A percentile compares a stretch with the other conserved stretches of the same genome.
These are phyloP conservation scores for Aureobasidium lini DNA, from an alignment of 2,329 filamentous ascomycete genomes.

Conservation along the genomic window DNA sequence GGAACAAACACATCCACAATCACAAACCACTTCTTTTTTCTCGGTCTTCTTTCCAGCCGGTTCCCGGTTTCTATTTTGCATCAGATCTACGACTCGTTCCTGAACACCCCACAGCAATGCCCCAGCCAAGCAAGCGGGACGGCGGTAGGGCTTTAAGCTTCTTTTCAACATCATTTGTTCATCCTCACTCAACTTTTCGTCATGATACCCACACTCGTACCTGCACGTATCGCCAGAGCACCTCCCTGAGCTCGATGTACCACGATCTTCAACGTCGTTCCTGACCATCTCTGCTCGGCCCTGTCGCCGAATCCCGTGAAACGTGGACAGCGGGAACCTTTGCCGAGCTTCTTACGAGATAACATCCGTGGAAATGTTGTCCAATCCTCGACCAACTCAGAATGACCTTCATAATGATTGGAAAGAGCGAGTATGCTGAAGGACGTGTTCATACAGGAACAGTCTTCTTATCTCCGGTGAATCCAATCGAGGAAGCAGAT, in stretches of 20 bases:
- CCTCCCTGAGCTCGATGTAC: neutral
- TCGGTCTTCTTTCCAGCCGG: neutral
- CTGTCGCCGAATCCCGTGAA: neutral
- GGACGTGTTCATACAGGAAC: too few relatives aligned
- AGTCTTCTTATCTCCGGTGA: neutral
- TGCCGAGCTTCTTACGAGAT: neutral
- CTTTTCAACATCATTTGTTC: constrained; percentile 2
- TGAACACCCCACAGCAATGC: neutral
- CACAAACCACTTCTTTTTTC: neutral
- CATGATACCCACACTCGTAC: constrained; percentile 9
- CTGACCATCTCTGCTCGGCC: neutral
- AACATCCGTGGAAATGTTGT: too few relatives aligned
- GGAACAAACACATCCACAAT: neutral
- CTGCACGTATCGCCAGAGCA: neutral
- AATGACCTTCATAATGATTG: too few relatives aligned
- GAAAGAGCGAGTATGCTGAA: too few relatives aligned
- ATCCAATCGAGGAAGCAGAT: neutral
- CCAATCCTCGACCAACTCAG: too few relatives aligned
- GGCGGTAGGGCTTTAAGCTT: neutral
- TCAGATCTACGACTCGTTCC: neutral
- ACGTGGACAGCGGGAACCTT: neutral
- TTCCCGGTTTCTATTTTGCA: constrained; percentile 4
- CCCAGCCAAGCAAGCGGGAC: neutral
- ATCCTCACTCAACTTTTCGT: neutral
- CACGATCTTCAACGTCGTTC: neutral